These are phyloP conservation scores for Suillus brevipes DNA, from an alignment of 768 basidiomycete species.

Conservation along the genomic window DNA sequence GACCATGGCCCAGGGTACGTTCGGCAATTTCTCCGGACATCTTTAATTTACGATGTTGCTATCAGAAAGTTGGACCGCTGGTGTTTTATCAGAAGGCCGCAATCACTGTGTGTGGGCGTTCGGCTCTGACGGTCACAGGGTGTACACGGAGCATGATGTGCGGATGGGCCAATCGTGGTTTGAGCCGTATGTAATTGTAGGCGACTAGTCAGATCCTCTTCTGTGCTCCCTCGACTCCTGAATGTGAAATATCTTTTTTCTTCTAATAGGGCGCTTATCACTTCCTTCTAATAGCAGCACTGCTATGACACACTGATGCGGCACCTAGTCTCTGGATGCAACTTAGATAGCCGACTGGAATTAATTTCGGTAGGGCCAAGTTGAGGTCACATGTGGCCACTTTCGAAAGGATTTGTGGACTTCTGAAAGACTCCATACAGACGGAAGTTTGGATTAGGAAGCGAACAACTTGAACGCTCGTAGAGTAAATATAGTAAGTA, in stretches of 20 bases:
- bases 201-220: background rate
- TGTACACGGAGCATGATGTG: background rate
- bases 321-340: background rate
- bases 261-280: background rate
- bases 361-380: background rate
- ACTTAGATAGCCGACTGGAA: background rate
- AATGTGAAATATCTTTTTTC: background rate
- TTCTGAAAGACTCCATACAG: background rate
- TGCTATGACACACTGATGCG: background rate
- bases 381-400: background rate
- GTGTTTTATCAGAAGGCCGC: background rate
- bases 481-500: background rate
- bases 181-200: background rate
- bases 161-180: background rate
- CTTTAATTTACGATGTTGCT: background rate
- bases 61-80: background rate
- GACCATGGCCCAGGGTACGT: background rate
- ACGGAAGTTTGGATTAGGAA: background rate
- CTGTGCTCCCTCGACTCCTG: background rate
- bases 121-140: background rate
- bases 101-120: background rate
- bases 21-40: background rate
- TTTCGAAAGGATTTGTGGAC: background rate
- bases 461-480: background rate
- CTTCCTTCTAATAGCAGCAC: background rate